Percentiles rank a stretch among this genome's conserved stretches.
Evolutionary conservation across 2,329 filamentous ascomycete genomes (phyloP).

Genomic region (Fusarium agapanthi): DNA sequence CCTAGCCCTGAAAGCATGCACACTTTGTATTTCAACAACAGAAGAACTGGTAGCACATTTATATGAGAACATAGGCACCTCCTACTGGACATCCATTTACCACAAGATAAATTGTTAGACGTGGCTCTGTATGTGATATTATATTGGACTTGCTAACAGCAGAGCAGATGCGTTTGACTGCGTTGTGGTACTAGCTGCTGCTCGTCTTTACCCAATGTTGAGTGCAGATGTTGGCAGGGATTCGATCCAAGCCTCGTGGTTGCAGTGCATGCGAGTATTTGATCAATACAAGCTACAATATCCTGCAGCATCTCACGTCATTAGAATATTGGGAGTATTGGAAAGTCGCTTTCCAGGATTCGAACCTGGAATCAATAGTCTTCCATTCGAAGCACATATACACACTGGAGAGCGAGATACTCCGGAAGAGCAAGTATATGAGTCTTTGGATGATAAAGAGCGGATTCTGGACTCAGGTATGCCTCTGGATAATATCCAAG

Average conservation of each 20-base stretch:
- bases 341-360: background rate
- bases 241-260: background rate
- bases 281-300: background rate
- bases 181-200: background rate
- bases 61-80: background rate
- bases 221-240: background rate
- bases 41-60: background rate
- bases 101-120: background rate
- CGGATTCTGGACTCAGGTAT: background rate
- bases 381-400: background rate
- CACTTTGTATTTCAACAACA: background rate
- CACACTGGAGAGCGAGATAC: background rate
- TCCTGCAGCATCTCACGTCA: background rate
- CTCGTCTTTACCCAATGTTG: background rate
- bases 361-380: background rate
- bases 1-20: background rate
- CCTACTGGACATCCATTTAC: background rate
- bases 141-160: background rate
- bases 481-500: background rate
- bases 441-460: background rate
- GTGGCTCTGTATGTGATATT: background rate
- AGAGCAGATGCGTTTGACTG: background rate
- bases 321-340: background rate
- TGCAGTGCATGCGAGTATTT: background rate
- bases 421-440: background rate